phyloP scores from a whole-genome alignment of 352 stramenopile genomes.

The Globisporangium middletonii region DNA sequence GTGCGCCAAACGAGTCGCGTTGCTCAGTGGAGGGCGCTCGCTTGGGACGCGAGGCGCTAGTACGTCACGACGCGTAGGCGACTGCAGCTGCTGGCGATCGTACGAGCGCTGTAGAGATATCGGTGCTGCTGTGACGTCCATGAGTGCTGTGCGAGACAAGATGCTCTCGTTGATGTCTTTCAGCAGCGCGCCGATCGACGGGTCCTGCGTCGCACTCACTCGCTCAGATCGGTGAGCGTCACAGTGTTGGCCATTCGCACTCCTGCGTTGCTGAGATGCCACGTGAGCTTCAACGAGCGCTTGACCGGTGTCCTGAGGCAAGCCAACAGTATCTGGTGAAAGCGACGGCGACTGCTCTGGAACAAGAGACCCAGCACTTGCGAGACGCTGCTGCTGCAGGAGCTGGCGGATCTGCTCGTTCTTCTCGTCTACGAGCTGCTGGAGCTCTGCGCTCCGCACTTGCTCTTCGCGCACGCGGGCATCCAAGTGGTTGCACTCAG shows the following conservation, averaged over 20 bases:
- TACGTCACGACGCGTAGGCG: background rate
- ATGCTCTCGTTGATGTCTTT: constrained; percentile 11
- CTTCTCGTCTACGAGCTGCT: constrained; percentile 59
- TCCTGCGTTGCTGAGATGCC: background rate
- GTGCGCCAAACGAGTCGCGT: background rate
- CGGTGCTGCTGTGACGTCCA: background rate
- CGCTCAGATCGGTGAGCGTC: background rate
- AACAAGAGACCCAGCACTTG: background rate
- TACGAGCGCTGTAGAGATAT: background rate
- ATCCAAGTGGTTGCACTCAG: constrained; percentile 27
- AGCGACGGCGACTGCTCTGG: too few species aligned
- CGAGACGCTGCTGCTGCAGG: constrained; percentile 15
- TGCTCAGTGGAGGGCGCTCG: too few species aligned
- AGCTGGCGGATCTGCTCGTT: constrained; percentile 56
- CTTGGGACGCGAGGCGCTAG: too few species aligned
- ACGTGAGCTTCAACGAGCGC: background rate
- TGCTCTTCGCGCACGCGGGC: constrained; percentile 38
- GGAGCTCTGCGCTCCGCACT: constrained; percentile 47
- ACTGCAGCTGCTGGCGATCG: background rate
- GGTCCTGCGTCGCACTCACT: background rate
- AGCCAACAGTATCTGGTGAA: too few species aligned
- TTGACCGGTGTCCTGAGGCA: too few species aligned
- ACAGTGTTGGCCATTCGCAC: background rate
- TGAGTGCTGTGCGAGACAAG: constrained; percentile 1
- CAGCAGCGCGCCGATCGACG: constrained; percentile 3